Evolutionary conservation across 306 rosid species (phyloP).

Genomic region (Trifolium pratense): DNA sequence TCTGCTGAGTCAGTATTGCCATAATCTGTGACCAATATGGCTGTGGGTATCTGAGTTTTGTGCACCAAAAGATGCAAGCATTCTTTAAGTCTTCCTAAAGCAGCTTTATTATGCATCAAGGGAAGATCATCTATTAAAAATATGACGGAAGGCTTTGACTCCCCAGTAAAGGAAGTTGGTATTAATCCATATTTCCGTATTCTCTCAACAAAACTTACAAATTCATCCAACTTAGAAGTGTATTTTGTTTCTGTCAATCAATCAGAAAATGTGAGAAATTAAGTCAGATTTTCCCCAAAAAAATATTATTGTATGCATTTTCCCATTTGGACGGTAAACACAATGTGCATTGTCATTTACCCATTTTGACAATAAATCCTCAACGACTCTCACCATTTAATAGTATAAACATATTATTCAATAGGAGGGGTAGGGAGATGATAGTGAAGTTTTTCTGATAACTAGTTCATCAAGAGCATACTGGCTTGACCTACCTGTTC

Average conservation of each 20-base stretch:
- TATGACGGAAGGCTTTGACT: conserved; percentile 67
- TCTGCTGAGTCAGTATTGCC: conserved; percentile 76
- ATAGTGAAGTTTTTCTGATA: conserved; percentile 8
- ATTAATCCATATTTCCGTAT: conserved; percentile 77
- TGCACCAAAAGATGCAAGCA: conserved; percentile 73
- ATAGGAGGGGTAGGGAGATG: conserved; percentile 1
- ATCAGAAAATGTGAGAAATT: conserved; percentile 36
- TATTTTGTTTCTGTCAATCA: conserved; percentile 64
- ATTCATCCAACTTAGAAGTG: conserved; percentile 89
- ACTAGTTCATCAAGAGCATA: conserved; percentile 24
- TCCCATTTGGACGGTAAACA: conserved; percentile 30
- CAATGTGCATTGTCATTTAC: conserved; percentile 17
- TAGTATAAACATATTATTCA: conserved; percentile 30
- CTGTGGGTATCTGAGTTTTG: conserved; percentile 79
- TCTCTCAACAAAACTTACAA: conserved; percentile 83
- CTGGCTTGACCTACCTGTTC: conserved; percentile 60
- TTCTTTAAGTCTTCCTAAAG: conserved; percentile 67
- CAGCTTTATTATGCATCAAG: conserved; percentile 64
- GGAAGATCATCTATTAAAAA: conserved; percentile 93
- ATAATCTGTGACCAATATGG: conserved; percentile 72
- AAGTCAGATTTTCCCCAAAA: not conserved
- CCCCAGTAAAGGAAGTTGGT: conserved; percentile 54
- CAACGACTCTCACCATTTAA: conserved; percentile 19
- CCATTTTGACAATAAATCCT: conserved; percentile 26
- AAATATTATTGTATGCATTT: not conserved